These are phyloP conservation scores for Metschnikowia similis DNA, from an alignment of 805 yeast genomes.

Conservation along the genomic window DNA sequence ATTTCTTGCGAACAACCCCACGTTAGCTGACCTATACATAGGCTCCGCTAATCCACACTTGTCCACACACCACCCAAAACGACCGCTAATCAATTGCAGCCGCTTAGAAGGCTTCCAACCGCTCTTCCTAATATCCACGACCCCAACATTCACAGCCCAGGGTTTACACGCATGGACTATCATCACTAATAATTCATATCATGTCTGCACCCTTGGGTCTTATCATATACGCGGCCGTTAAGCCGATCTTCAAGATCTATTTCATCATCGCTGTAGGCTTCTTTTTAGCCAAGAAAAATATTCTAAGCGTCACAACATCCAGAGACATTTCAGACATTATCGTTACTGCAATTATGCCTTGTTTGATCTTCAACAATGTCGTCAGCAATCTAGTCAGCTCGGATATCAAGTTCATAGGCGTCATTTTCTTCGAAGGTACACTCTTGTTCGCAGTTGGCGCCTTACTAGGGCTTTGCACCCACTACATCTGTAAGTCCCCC, in stretches of 20 bases:
- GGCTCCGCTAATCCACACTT: not conserved
- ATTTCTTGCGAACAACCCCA: not conserved
- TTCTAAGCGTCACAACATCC: slow-evolving; percentile 60
- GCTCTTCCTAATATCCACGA: not conserved
- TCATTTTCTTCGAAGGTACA: slow-evolving; percentile 47
- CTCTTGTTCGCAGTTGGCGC: slow-evolving; percentile 51
- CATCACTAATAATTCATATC: not conserved
- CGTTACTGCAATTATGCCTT: slow-evolving; percentile 67
- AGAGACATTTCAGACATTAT: slow-evolving; percentile 67
- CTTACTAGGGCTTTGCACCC: slow-evolving; percentile 40
- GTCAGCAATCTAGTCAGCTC: slow-evolving; percentile 60
- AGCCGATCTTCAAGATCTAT: slow-evolving; percentile 84
- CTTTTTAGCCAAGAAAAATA: slow-evolving; percentile 55
- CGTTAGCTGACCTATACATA: not conserved
- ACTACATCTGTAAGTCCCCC: slow-evolving; percentile 58
- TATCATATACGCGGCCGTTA: slow-evolving; percentile 72
- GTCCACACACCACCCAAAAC: not conserved
- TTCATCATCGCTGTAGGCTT: slow-evolving; percentile 67
- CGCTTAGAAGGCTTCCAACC: not conserved
- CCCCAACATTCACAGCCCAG: not conserved
- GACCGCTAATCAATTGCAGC: no score
- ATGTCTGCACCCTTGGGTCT: slow-evolving; percentile 42
- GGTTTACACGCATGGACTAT: not conserved
- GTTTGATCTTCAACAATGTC: slow-evolving; percentile 69
- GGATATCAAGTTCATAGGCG: slow-evolving; percentile 69